Percentiles rank a stretch among this genome's conserved stretches.
phyloP scores from a whole-genome alignment of 2,329 filamentous ascomycete genomes.

The Sordariomycetes sp. region DNA sequence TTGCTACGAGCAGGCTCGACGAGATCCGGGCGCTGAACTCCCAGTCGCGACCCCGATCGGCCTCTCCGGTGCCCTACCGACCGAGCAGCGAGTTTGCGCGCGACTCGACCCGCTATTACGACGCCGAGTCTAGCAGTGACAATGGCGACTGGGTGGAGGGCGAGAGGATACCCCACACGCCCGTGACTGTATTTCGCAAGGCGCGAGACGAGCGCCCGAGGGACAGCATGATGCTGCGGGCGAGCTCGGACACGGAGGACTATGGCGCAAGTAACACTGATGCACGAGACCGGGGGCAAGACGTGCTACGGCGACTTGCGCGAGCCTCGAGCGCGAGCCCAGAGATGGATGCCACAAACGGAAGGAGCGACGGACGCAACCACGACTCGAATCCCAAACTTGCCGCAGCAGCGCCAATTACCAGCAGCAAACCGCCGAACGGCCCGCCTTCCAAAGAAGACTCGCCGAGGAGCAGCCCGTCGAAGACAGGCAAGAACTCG shows the following conservation, averaged over 20 bases:
- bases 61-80: conserved; percentile 24
- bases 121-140: conserved; percentile 11
- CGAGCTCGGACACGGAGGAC: background rate
- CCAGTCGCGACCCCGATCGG: conserved; percentile 19
- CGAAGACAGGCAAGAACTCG: background rate
- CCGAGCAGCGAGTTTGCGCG: conserved; percentile 16
- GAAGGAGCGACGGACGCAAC: background rate
- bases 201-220: conserved; percentile 9
- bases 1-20: conserved; percentile 37
- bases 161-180: conserved; percentile 25
- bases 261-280: background rate
- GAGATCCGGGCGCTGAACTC: conserved; percentile 42
- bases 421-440: background rate
- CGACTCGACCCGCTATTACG: conserved; percentile 8
- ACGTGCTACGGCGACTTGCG: background rate
- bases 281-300: background rate
- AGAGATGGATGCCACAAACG: background rate
- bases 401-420: conserved; percentile 7
- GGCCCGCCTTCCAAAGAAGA: background rate
- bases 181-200: conserved; percentile 25
- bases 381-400: background rate
- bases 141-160: conserved; percentile 10
- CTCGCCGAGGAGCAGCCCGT: background rate
- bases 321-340: background rate
- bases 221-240: background rate